phyloP scores from a whole-genome alignment of 2,329 filamentous ascomycete species.

The Pyrenochaeta sp. region DNA sequence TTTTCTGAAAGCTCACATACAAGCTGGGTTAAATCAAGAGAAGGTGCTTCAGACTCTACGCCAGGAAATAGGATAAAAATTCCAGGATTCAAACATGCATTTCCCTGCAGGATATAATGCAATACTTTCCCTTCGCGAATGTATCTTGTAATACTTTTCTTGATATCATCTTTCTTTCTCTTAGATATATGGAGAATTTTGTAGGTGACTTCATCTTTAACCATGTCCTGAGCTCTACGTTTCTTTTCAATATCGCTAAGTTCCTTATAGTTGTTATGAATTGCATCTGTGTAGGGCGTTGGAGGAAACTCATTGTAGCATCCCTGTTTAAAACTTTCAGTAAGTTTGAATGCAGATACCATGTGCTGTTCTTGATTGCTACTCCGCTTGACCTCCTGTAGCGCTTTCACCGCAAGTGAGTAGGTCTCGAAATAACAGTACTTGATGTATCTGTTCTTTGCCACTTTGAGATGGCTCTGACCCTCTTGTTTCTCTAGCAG shows the following conservation, averaged over 20 bases:
- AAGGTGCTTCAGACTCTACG: neutral
- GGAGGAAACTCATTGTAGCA: slow-evolving; percentile 1
- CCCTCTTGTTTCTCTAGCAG: slow-evolving; percentile 7
- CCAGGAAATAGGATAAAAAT: slow-evolving; percentile 13
- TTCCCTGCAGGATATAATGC: slow-evolving; percentile 6
- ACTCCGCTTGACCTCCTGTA: slow-evolving; percentile 2
- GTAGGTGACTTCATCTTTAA: slow-evolving; percentile 8
- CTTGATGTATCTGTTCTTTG: slow-evolving; percentile 10
- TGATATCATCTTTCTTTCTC: neutral
- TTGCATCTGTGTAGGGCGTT: slow-evolving; percentile 1
- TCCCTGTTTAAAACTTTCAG: slow-evolving; percentile 7
- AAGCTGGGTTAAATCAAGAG: slow-evolving; percentile 3
- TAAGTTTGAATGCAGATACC: slow-evolving; percentile 2
- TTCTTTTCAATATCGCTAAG: slow-evolving; percentile 1
- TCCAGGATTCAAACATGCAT: neutral
- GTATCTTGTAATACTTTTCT: slow-evolving; percentile 7
- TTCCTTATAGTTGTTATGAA: slow-evolving; percentile 2
- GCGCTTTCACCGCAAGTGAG: slow-evolving; percentile 8
- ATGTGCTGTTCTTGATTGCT: slow-evolving; percentile 2
- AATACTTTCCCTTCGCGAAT: slow-evolving; percentile 9
- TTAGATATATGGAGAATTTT: slow-evolving; percentile 2
- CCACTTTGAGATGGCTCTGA: slow-evolving; percentile 6
- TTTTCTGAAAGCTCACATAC: slow-evolving; percentile 3
- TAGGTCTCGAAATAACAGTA: slow-evolving; percentile 17
- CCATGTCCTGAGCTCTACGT: slow-evolving; percentile 2